Conservation (phyloP, 2,329 filamentous ascomycete species). For the Drechslera avenae region DNA sequence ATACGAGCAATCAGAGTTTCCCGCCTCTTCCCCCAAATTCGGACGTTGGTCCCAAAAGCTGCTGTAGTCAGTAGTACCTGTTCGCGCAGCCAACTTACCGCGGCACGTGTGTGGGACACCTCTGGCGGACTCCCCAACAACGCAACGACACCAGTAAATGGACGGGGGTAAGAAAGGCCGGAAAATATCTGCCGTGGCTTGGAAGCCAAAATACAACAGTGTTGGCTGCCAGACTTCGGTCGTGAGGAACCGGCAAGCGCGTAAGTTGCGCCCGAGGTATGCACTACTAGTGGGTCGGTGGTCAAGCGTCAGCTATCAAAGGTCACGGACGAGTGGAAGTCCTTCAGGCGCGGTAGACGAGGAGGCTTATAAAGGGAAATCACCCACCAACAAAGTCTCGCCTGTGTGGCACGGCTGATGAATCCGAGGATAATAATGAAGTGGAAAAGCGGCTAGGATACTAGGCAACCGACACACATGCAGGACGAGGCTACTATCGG, state of each 20-base stretch:
- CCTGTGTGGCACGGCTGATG: conserved; percentile 19
- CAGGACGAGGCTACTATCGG: no score
- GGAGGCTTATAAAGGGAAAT: conserved; percentile 21
- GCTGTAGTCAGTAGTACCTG: conserved; percentile 32
- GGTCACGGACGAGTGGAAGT: conserved; percentile 48
- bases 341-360: conserved; percentile 27
- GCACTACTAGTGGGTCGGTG: conserved; percentile 21
- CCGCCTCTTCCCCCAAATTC: conserved; percentile 8
- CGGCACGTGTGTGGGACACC: conserved; percentile 13
- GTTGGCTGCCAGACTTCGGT: conserved; percentile 35
- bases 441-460: no score
- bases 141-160: neutral
- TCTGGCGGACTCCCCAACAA: conserved; percentile 13
- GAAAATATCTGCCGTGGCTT: conserved; percentile 36
- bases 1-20: conserved; percentile 19
- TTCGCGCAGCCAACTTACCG: conserved; percentile 30
- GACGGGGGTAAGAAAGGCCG: conserved; percentile 31
- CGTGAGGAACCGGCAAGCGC: conserved; percentile 41
- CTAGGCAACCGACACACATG: no score
- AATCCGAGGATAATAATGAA: no score
- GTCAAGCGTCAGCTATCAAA: conserved; percentile 34
- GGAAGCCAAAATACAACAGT: conserved; percentile 5
- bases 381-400: conserved; percentile 20
- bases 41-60: conserved; percentile 15
- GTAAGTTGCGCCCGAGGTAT: conserved; percentile 36